These are phyloP conservation scores for Mycena capillaripes DNA, from an alignment of 768 basidiomycete genomes.

Conservation along the genomic window DNA sequence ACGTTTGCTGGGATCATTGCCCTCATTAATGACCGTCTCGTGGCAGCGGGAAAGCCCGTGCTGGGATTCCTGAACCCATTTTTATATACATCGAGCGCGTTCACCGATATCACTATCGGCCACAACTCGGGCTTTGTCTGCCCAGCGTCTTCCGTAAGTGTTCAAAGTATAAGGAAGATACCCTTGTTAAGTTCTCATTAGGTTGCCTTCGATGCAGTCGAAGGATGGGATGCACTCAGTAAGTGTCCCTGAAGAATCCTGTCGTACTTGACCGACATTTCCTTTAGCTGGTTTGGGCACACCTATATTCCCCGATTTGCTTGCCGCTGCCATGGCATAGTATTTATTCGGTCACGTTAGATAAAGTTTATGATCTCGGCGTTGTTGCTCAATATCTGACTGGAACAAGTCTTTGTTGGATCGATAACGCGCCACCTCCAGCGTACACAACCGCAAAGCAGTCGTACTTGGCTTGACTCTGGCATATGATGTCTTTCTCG, in stretches of 20 bases:
- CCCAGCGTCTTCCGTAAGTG: conserved; percentile 10
- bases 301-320: conserved; percentile 1
- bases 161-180: not conserved
- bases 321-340: not conserved
- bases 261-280: not conserved
- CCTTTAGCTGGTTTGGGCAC: conserved; percentile 5
- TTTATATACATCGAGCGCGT: not conserved
- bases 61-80: conserved; percentile 9
- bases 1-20: conserved; percentile 18
- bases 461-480: too few relatives aligned
- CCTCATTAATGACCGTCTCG: conserved; percentile 7
- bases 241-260: not conserved
- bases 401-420: too few relatives aligned
- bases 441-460: too few relatives aligned
- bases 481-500: too few relatives aligned
- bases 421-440: too few relatives aligned
- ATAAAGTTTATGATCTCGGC: too few relatives aligned
- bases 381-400: too few relatives aligned
- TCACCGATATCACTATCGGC: conserved; percentile 4
- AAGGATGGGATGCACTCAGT: conserved; percentile 7
- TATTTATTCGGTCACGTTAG: too few relatives aligned
- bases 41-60: not conserved
- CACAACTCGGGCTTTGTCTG: conserved; percentile 17
- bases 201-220: conserved; percentile 12
- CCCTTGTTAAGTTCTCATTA: not conserved